Evolutionary conservation across 2,329 filamentous ascomycete genomes (phyloP), one percentile per base, ranked within the genome.

Genomic region (Fusarium transvaalense): DNA sequence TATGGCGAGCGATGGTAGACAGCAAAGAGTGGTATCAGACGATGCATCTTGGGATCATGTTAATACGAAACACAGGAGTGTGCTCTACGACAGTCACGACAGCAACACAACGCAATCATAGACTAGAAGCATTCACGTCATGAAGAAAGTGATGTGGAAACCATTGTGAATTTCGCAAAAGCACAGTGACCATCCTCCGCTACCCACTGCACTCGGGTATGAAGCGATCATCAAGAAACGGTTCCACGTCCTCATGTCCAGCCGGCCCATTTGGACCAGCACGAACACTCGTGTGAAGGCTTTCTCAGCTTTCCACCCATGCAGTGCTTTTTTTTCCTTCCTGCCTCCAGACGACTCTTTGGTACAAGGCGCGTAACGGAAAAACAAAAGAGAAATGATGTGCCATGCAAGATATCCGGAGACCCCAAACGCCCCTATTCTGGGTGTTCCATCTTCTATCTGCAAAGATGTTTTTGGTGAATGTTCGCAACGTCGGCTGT

Each of bases 391-490:
- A 77, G 78, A 74, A 78, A 81, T 78, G 78, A 81, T 80, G 77
- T 82, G 82, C 85, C 84, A 89, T 91, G 90, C 89, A 88, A 91
- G 90, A 92, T 92, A 92, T 92, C 91, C 91, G 90, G 91, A 82
- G 79, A 89, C 85, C 85, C 88, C 86, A 86, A 89, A 92, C 91
- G 89, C 90, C 89, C 88, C 83, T 84, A 82, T 81, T 84, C 80
- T 84, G 83, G 84, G 83, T 84, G 84, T 82, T 88, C 87, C 87
- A 88, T 90, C 88, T 89, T 90, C 88, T 90, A 90, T 89, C 89
- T 88, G 87, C 87, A 87, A 85, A 80, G 79, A 79, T 73, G 74
- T 80, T 74, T 25, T 71, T 71, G 69, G 56, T 72, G 79, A 65
- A 80, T 80, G 77, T 76, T 84, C 81, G 82, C 67, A 81, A 81